phyloP scores from a whole-genome alignment of 148 eudicot genomes.

The Chenopodium suecicum region DNA sequence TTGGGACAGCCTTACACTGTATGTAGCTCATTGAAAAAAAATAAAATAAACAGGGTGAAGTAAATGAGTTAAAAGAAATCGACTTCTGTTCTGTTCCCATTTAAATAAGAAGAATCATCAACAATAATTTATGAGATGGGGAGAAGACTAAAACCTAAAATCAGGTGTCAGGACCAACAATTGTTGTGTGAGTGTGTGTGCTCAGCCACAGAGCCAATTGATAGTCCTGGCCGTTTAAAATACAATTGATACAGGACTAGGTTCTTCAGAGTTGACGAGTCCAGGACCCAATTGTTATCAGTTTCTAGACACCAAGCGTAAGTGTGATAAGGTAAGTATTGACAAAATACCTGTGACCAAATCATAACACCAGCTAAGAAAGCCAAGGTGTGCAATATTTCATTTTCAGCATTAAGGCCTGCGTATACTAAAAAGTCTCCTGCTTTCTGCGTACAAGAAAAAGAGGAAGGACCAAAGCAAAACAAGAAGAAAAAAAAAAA shows the following conservation, averaged over 20 bases:
- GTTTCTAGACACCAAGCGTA: neutral
- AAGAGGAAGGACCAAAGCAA: neutral
- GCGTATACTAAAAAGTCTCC: slow-evolving; percentile 53
- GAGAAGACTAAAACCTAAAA: neutral
- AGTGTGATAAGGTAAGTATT: neutral
- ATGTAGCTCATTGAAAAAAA: neutral
- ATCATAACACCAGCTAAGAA: slow-evolving; percentile 92
- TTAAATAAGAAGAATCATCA: neutral
- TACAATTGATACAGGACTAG: neutral
- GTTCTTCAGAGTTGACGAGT: neutral
- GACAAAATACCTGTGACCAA: slow-evolving; percentile 88
- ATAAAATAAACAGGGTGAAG: neutral
- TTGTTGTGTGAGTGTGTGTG: neutral
- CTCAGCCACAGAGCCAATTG: neutral
- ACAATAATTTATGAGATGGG: neutral
- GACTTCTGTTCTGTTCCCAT: neutral
- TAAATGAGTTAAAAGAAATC: neutral
- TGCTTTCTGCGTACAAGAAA: slow-evolving; percentile 50
- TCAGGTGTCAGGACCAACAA: neutral
- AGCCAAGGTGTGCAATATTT: slow-evolving; percentile 85
- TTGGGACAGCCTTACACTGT: neutral
- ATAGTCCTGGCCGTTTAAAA: neutral
- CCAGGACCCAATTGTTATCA: neutral
- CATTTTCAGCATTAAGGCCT: slow-evolving; percentile 82
- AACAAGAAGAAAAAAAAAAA: neutral